Conservation (phyloP, 1,284 basidiomycete genomes). For the Moesziomyces parantarcticus region DNA sequence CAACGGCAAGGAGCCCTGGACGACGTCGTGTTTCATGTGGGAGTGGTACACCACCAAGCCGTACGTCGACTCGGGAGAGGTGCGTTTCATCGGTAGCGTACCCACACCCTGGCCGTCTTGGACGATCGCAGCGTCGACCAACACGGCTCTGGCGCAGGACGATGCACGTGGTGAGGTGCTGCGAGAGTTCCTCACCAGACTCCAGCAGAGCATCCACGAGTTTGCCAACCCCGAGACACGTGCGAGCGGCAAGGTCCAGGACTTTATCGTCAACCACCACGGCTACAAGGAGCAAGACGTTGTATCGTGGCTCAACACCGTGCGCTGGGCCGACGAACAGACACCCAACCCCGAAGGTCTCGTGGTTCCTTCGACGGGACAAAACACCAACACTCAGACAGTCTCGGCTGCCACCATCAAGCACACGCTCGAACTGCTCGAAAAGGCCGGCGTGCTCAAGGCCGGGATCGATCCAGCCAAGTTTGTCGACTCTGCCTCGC, state of each 20-base stretch:
- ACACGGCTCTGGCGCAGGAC: constrained; percentile 21
- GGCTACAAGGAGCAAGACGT: constrained; percentile 79
- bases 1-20: constrained; percentile 70
- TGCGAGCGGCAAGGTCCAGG: constrained; percentile 11
- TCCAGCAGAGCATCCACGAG: constrained; percentile 42
- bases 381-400: constrained; percentile 43
- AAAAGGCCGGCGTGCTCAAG: constrained; percentile 58
- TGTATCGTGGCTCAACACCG: constrained; percentile 70
- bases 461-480: constrained; percentile 3
- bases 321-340: constrained; percentile 60
- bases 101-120: constrained; percentile 97
- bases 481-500: constrained; percentile 22
- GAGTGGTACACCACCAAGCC: constrained; percentile 90
- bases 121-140: constrained; percentile 69
- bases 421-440: constrained; percentile 47
- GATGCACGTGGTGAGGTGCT: constrained; percentile 5
- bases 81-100: constrained; percentile 81
- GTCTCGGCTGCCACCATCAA: constrained; percentile 39
- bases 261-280: constrained; percentile 49
- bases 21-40: constrained; percentile 74
- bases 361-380: constrained; percentile 33
- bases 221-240: constrained; percentile 54
- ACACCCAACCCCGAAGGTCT: constrained; percentile 31
- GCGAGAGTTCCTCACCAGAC: constrained; percentile 40
- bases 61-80: constrained; percentile 82